Conservation (phyloP, 2,329 filamentous ascomycete species). For the Epichloe sibirici region DNA sequence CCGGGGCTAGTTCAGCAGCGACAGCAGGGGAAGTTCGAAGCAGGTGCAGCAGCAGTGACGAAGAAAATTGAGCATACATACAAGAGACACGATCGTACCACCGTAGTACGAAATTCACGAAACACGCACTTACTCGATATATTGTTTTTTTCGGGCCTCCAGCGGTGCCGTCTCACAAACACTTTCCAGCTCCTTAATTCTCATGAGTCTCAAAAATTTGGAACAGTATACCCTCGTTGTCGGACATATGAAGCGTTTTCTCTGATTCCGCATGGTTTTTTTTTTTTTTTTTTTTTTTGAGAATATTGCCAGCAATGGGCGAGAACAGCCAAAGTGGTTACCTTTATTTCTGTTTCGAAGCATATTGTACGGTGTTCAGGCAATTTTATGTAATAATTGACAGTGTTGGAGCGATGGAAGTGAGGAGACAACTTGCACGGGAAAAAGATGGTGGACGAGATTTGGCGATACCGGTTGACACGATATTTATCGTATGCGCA, state of each 20-base stretch:
- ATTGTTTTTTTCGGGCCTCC: too few relatives aligned
- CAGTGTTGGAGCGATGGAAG: background rate
- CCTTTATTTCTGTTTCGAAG: background rate
- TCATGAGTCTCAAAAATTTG: background rate
- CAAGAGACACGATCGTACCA: background rate
- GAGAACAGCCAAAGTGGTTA: background rate
- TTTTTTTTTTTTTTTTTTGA: background rate
- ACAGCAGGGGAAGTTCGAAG: conserved; percentile 29
- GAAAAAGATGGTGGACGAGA: background rate
- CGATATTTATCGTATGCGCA: background rate
- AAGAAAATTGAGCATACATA: background rate
- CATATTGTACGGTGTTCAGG: background rate
- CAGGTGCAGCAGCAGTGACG: conserved; percentile 21
- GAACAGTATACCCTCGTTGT: background rate
- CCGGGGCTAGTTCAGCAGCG: conserved; percentile 25
- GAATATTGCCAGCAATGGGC: background rate
- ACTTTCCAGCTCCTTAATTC: fast-evolving
- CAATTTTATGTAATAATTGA: background rate
- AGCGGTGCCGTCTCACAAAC: background rate
- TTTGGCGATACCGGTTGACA: background rate
- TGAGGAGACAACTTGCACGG: background rate
- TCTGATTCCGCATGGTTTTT: background rate
- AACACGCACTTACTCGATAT: background rate
- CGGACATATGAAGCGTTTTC: background rate
- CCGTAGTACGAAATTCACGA: background rate